Conservation (phyloP, 176 grass and related monocot species). For the Oryza meridionalis region DNA sequence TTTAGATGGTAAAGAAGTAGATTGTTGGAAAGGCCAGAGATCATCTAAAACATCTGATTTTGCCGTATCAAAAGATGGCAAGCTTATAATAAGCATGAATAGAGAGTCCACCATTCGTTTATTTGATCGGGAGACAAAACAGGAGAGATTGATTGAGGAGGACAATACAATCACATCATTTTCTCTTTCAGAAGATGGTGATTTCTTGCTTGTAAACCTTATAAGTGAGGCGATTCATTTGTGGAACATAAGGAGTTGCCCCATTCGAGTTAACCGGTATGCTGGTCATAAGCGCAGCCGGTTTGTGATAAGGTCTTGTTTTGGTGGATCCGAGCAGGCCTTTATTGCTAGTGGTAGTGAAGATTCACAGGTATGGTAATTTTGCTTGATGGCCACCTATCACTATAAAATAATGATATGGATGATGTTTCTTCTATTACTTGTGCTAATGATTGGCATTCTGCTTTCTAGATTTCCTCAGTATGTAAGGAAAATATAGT, state of each 20-base stretch:
- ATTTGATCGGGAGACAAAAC: conserved; percentile 71
- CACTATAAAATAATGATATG: neutral
- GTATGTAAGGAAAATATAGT: neutral
- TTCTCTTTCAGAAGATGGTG: conserved; percentile 79
- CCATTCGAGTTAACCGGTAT: conserved; percentile 65
- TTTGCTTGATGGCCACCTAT: conserved; percentile 3
- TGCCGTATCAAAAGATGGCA: conserved; percentile 63
- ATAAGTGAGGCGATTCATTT: conserved; percentile 74
- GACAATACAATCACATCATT: conserved; percentile 71
- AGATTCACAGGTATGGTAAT: conserved; percentile 75
- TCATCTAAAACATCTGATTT: conserved; percentile 62
- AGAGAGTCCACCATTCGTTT: conserved; percentile 60
- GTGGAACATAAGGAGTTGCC: conserved; percentile 76
- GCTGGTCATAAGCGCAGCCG: conserved; percentile 76
- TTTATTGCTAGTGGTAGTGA: conserved; percentile 97
- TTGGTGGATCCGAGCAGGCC: conserved; percentile 82
- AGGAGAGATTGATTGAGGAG: conserved; percentile 70
- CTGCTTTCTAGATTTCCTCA: neutral
- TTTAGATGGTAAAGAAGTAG: conserved; percentile 66
- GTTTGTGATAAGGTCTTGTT: conserved; percentile 93
- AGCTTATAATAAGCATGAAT: conserved; percentile 66
- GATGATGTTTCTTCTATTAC: conserved; percentile 21
- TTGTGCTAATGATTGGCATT: neutral
- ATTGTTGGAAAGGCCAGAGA: conserved; percentile 66
- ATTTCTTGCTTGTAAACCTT: conserved; percentile 88